Evolutionary conservation across 257 asterid species (phyloP), one percentile per base, ranked within the genome.

Genomic region (Nicotiana paniculata): DNA sequence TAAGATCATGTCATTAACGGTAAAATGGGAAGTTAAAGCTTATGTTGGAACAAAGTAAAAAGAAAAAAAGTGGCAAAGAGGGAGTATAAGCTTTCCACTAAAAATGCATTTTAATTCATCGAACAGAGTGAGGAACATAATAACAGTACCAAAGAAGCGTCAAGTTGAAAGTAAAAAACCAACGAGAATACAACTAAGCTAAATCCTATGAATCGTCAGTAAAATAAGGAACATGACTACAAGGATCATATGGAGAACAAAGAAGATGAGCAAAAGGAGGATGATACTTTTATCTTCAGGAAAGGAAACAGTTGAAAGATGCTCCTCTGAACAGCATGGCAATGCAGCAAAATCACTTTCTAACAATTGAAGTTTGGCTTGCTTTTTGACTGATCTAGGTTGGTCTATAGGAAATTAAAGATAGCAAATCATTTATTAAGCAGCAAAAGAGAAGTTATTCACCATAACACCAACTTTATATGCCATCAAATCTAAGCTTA

Each of bases 371-470:
- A 82, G 21, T 65, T 86, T 90, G 82, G 83, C 89, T 83, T 83
- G 86, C 80, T 86, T 91, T 82, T 83, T 80, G 79, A 82, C 78
- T 81, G 96, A 77, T 57, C 84, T 64, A 79, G 88, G 87, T 85
- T 89, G 88, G 88, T 91, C 94, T 91, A 86, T 58, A 59, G 66
- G 86, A 89, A 81, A 88, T 93, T 90, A 93, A 90, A 90, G 87
- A 85, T 82, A 84, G 83, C 80, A 75, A 79, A 75, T 64, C 53
- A 53, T 81, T 81, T n/a, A 35, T 67, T 67, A 78, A 80, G 82
- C 57, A 68, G 48, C 48, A 35, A 26, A 37, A 61, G 26, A 79
- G 55, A 57, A 78, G 35, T 59, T 59, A 33, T 21, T 24, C 54
- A 57, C 54, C 69, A 46, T 59, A 59, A 21, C 24, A 61, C 37